Base-by-base conservation (phyloP, 140 eudicot genomes). In the Bidens hawaiensis region DNA sequence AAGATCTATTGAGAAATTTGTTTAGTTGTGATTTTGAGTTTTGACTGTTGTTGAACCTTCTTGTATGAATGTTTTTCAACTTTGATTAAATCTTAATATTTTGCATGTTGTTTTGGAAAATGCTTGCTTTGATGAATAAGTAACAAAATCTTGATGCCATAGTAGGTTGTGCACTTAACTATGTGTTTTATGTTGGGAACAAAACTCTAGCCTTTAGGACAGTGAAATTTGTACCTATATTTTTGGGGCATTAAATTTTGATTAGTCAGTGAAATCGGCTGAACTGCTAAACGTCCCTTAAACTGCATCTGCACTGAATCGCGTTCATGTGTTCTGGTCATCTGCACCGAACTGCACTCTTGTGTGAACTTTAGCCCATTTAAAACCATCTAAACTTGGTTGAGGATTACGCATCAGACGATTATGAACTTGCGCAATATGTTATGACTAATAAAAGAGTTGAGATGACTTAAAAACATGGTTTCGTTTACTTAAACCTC, bases 1-100 rank as follows among this genome's bases (percentile, higher is more conserved):
- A 55, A 28, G 42, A 28, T 27, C 42, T 55, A 15, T 55, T 15
- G 24, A n/a, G 21, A 15, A 27, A 15, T 54, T 18, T 54, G 38
- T 28, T 54, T n/a, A 54, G 60, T 15, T 54, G 61, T 27, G 41
- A 41, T 54, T 54, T 54, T 54, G 60, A 54, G 0, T 55, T 24
- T 55, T 55, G n/a, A n/a, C n/a, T n/a, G n/a, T n/a, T 55, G 62
- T 27, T 28, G 24, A 16, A 55, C 62, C 5, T 55, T n/a, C 12
- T 15, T 55, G 62, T 16, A 30, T 55, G 62, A 55, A 55, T 28
- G 42, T 55, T 55, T 55, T 55, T 27, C 25, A 27, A 28, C 43
- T n/a, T 14, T 0, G 38, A 28, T 52, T 25, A 5, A 43, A 15
- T 21, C 22, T 43, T 43, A 43, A n/a, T n/a, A n/a, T 45, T 4